phyloP scores from a whole-genome alignment of 1,284 basidiomycete genomes.

The Pholiota adiposa region DNA sequence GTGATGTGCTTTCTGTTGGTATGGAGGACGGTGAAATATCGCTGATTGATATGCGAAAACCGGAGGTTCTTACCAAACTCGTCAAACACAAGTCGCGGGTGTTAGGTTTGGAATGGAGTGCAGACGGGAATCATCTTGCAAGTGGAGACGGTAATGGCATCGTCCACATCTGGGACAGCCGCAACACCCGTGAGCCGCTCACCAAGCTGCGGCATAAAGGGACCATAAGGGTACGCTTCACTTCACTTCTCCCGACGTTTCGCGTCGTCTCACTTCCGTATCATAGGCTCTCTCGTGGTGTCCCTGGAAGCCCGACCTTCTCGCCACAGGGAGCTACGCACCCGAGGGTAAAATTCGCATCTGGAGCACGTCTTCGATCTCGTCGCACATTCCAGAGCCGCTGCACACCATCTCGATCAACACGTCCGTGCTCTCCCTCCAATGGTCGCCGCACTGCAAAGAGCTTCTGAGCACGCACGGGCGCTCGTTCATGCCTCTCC shows the following conservation, averaged over 20 bases:
- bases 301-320: slow-evolving; percentile 43
- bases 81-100: slow-evolving; percentile 35
- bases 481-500: slow-evolving; percentile 34
- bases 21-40: slow-evolving; percentile 31
- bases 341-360: slow-evolving; percentile 44
- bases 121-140: slow-evolving; percentile 36
- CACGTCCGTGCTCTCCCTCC: slow-evolving; percentile 41
- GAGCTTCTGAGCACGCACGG: slow-evolving; percentile 46
- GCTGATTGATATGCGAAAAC: slow-evolving; percentile 36
- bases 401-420: slow-evolving; percentile 38
- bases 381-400: slow-evolving; percentile 29
- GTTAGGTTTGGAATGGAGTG: slow-evolving; percentile 39
- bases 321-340: slow-evolving; percentile 41
- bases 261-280: slow-evolving; percentile 1
- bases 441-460: slow-evolving; percentile 47
- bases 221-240: slow-evolving; percentile 35
- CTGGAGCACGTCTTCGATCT: slow-evolving; percentile 33
- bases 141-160: slow-evolving; percentile 39
- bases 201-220: slow-evolving; percentile 40
- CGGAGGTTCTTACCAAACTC: slow-evolving; percentile 21
- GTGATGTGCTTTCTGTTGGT: slow-evolving; percentile 23
- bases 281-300: slow-evolving; percentile 44
- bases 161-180: slow-evolving; percentile 42
- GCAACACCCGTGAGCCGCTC: slow-evolving; percentile 32
- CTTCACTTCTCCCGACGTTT: not conserved